Evolutionary conservation across 768 basidiomycete species (phyloP), one percentile per base, ranked within the genome.

Genomic region (Xanthoconium stramineum): DNA sequence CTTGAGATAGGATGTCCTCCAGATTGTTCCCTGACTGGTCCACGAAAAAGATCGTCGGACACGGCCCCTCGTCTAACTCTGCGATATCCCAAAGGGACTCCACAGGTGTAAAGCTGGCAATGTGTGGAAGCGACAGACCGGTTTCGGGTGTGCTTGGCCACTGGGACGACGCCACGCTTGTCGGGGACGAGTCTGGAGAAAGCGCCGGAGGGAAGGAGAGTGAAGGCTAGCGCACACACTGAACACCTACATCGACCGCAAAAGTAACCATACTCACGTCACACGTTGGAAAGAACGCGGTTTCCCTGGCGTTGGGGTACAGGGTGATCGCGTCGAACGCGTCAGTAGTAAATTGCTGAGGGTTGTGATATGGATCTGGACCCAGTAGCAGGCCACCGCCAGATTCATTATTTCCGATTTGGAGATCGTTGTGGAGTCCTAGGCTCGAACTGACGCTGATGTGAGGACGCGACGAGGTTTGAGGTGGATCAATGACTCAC

Each of bases 151-250:
- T 70, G 32, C 51, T 55, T 8, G 61, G 45, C 48, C 61, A 67
- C 0, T 65, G 57, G 6, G 56, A 55, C 12, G 69, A 71, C n/a
- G 56, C 57, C 33, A 55, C 39, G 15, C 67, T 67, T 3, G 38
- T 48, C 0, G 69, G 69, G 1, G 69, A 70, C 3, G 48, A 46
- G 20, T 72, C 69, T 0, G 67, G 70, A 7, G 70, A 72, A 12
- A 69, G 57, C 0, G 47, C 55, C 0, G 68, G 62, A 19, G 57
- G 67, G 14, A 47, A 39, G 3, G 52, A 36, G 0, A 37, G 24
- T 17, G 52, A 42, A 4, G 17, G 15, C 65, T 65, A 39, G 44
- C 24, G 10, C 36, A 30, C 39, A 10, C n/a, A 56, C 15, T 61
- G 14, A 55, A 17, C n/a, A 49, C 17, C 43, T 5, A 47, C 10